Evolutionary conservation across 805 yeast species (phyloP), one percentile per base, ranked within the genome.

Genomic region (Candida pseudoglaebosa): DNA sequence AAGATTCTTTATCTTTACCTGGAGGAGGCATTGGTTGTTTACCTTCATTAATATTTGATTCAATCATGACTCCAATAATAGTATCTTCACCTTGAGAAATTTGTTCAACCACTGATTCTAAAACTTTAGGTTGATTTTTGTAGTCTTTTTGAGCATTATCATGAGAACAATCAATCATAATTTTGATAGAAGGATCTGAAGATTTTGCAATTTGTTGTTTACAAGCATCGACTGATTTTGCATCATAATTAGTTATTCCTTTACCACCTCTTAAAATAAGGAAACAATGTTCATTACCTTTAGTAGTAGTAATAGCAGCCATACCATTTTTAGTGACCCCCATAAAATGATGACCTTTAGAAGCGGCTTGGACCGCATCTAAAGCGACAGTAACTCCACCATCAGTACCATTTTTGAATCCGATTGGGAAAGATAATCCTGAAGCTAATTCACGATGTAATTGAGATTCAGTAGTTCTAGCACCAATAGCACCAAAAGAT

Each of bases 401-500:
- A 62, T 91, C 99, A 30, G 99, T 91, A 65, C 98, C 99, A 62
- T 91, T 91, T 71, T 91, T 91, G 84, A 91, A 91, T 36, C 99
- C 99, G 41, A 91, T 81, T 42, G 99, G 99, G 91, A 91, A 91
- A n/a, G 96, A 86, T 45, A 93, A 74, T 38, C 99, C 99, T 6
- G 97, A 90, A 15, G 98, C 95, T 53, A 91, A 78, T 69, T 91
- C 99, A 68, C 99, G 83, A 71, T 91, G 99, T 44, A 91, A 78
- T 67, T 91, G 99, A 32, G 97, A 91, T 70, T 91, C 99, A 34
- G 99, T 91, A 42, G 99, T 91, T 73, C 99, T 83, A 41, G 99
- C 99, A 59, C 99, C 99, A 66, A 91, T 90, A 44, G 99, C 99
- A 56, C 99, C 99, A 50, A 91, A 80, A 24, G 95, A 84, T 49